Base-by-base conservation (phyloP, 371 early-diverging fungal species). In the Dichotomocladium elegans region DNA sequence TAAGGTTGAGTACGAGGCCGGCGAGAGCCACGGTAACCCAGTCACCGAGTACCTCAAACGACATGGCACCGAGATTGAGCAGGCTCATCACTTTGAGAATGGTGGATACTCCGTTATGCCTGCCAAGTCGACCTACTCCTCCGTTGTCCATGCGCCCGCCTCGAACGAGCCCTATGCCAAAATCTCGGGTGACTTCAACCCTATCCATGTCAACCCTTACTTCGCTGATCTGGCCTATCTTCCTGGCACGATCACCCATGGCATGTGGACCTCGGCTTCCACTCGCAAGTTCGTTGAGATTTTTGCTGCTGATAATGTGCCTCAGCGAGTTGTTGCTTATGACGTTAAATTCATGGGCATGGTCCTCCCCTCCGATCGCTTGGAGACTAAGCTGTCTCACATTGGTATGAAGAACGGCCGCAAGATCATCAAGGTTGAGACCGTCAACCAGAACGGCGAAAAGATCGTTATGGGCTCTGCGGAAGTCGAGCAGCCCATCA, bases 251-350 rank as follows among this genome's bases (percentile, higher is more conserved):
- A 95, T 96, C 61, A 96, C 97, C 22, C 97, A 96, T 68, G 97
- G 97, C 53, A 95, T 96, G 96, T 96, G 96, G 96, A 95, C 96
- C 51, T 84, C 86, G 51, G 97, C 97, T 14, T 87, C 95, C 14
- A 90, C 94, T 44, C 89, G 96, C 73, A 92, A 92, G 80, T 92
- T 94, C 71, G 94, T 96, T 48, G 97, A 96, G 72, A 83, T 85
- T 55, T 88, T 89, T 57, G 96, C 95, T 57, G 97, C 97, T 48
- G 93, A 94, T 72, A 96, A 96, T 77, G 86, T 87, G 50, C 95
- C 97, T 41, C 80, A 85, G 63, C 89, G 95, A 41, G 93, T 95
- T 29, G 85, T 82, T 41, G 83, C 82, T 44, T 95, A 91, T 68
- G 62, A 82, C 30, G 94, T 91, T 48, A 79, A 79, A 51, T 92